Evolutionary conservation across 139 green algal species (phyloP).

Genomic region (Haematococcus lacustris): DNA sequence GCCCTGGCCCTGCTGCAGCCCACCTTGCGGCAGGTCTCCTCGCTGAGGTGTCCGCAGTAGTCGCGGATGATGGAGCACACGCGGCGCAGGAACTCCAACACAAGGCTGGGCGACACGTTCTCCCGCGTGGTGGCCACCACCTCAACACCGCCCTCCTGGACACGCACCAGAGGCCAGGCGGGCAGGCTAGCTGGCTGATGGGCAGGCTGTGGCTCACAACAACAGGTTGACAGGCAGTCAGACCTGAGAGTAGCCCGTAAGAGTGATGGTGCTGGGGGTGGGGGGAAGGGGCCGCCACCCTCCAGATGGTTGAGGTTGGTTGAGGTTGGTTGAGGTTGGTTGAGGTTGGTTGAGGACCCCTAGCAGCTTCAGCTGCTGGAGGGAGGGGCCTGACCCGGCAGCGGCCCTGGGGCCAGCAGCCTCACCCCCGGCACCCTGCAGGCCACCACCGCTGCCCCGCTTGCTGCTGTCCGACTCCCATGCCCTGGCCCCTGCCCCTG

Average conservation of each 20-base stretch:
- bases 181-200: not conserved
- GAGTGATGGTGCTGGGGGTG: not conserved
- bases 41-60: slow-evolving; percentile 56
- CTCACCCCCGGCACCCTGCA: too few relatives aligned
- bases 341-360: too few relatives aligned
- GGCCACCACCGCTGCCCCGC: too few relatives aligned
- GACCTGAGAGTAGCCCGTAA: not conserved
- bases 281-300: not conserved
- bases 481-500: too few relatives aligned
- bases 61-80: slow-evolving; percentile 82
- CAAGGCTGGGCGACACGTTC: slow-evolving; percentile 82
- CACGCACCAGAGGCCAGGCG: too few relatives aligned
- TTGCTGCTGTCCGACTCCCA: too few relatives aligned
- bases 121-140: slow-evolving; percentile 83
- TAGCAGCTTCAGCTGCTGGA: too few relatives aligned
- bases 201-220: not conserved
- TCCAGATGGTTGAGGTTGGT: too few relatives aligned
- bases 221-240: not conserved
- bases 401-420: too few relatives aligned
- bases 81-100: slow-evolving; percentile 87
- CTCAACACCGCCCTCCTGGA: slow-evolving; percentile 74
- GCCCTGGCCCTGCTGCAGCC: too few relatives aligned
- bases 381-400: too few relatives aligned
- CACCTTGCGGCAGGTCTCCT: slow-evolving; percentile 90
- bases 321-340: too few relatives aligned